Evolutionary conservation across 352 stramenopile genomes (phyloP).

Genomic region (Globisporangium middletonii): DNA sequence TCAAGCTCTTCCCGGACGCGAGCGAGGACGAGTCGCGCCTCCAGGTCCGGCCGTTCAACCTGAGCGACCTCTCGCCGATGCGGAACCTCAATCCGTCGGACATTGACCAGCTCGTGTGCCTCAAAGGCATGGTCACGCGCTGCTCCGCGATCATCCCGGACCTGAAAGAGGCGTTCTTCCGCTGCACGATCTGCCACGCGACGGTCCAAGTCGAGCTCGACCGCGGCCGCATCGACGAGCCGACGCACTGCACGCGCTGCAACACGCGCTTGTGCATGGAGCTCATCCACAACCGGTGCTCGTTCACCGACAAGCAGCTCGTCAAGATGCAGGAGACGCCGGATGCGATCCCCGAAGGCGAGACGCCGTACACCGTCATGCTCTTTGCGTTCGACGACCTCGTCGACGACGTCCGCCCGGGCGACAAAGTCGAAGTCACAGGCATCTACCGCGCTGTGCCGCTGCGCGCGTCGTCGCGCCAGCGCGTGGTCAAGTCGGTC

Average conservation of each 20-base stretch:
- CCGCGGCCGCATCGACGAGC: constrained; percentile 95
- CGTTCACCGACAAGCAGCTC: constrained; percentile 99
- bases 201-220: constrained; percentile 92
- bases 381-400: constrained; percentile 98
- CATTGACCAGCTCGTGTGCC: constrained; percentile 95
- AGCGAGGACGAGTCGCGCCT: constrained; percentile 62
- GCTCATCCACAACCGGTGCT: constrained; percentile 96
- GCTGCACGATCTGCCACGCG: constrained; percentile 92
- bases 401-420: constrained; percentile 95
- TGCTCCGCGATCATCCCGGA: constrained; percentile 96
- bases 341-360: constrained; percentile 96
- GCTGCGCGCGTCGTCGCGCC: constrained; percentile 90
- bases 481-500: constrained; percentile 93
- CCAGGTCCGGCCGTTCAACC: constrained; percentile 97
- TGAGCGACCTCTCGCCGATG: constrained; percentile 92
- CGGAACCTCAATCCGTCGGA: constrained; percentile 95
- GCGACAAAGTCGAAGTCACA: constrained; percentile 95
- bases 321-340: constrained; percentile 98
- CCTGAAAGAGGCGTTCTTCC: constrained; percentile 97
- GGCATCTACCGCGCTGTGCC: constrained; percentile 97
- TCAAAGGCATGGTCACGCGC: constrained; percentile 98
- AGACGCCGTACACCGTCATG: constrained; percentile 97
- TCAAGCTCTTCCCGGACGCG: constrained; percentile 36
- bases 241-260: constrained; percentile 86
- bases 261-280: constrained; percentile 91